Evolutionary conservation across 208 protist species (phyloP).

Genomic region (Jaenimonas drosophilae): DNA sequence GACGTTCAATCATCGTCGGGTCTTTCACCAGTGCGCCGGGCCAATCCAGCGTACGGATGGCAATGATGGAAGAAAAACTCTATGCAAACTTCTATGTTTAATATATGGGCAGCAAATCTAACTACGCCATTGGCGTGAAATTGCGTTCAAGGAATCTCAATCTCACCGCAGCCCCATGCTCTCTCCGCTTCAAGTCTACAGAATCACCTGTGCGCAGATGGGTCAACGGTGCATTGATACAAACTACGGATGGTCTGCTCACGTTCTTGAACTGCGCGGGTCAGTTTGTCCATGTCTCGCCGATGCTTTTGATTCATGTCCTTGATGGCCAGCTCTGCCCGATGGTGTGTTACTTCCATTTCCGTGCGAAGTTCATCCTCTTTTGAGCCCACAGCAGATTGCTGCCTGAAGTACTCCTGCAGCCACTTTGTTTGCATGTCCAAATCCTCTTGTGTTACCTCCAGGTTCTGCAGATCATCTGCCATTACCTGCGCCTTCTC

Average conservation of each 20-base stretch:
- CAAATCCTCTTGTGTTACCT: constrained; percentile 48
- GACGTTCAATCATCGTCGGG: too few species aligned
- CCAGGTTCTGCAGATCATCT: constrained; percentile 40
- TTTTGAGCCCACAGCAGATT: constrained; percentile 14
- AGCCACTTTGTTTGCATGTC: constrained; percentile 35
- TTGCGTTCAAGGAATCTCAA: too few species aligned
- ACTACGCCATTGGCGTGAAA: too few species aligned
- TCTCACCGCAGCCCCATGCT: too few species aligned
- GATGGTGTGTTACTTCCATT: constrained; percentile 33
- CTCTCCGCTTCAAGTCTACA: too few species aligned
- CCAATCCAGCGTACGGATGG: too few species aligned
- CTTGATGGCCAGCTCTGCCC: constrained; percentile 28
- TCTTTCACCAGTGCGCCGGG: too few species aligned
- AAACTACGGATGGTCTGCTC: constrained; percentile 56
- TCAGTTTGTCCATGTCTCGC: constrained; percentile 35
- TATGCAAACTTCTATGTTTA: too few species aligned
- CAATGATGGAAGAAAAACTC: too few species aligned
- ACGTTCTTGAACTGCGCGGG: constrained; percentile 42
- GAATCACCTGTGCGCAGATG: background rate
- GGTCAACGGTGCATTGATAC: constrained; percentile 15
- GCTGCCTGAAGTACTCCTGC: constrained; percentile 43
- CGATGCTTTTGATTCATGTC: constrained; percentile 22
- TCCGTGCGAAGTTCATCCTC: constrained; percentile 49
- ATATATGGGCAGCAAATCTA: too few species aligned
- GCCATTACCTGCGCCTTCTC: constrained; percentile 41